Evolutionary conservation across 164 flowering plant species (phyloP).

Genomic region (Santalum album): DNA sequence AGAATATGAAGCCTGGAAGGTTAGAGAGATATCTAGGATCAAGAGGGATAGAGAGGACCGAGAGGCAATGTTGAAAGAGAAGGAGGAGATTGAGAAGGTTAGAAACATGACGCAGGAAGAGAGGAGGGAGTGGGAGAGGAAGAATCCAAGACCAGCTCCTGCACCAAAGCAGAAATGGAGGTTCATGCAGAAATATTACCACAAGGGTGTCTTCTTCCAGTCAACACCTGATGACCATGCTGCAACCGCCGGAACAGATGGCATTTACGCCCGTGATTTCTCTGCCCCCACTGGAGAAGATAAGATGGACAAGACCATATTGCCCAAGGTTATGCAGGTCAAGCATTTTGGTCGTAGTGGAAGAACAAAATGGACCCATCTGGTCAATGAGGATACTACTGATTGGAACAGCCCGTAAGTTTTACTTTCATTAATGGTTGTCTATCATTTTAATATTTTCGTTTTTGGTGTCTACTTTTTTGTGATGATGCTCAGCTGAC

Average conservation of each 20-base stretch:
- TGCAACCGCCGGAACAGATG: conserved; percentile 44
- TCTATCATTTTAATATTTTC: background rate
- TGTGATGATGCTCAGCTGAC: background rate
- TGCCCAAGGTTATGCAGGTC: conserved; percentile 95
- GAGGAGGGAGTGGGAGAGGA: conserved; percentile 89
- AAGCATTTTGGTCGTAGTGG: conserved; percentile 98
- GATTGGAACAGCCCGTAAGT: conserved; percentile 93
- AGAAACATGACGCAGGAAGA: conserved; percentile 93
- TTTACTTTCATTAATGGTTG: no score
- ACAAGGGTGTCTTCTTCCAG: conserved; percentile 95
- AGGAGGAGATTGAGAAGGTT: conserved; percentile 83
- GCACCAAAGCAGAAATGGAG: conserved; percentile 72
- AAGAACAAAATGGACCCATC: conserved; percentile 94
- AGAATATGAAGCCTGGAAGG: conserved; percentile 90
- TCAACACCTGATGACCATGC: conserved; percentile 41
- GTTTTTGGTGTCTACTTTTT: background rate
- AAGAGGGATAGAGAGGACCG: conserved; percentile 83
- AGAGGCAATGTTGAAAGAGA: conserved; percentile 75
- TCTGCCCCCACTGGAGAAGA: conserved; percentile 93
- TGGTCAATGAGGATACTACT: conserved; percentile 93
- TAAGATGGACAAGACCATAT: conserved; percentile 71
- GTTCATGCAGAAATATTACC: conserved; percentile 95
- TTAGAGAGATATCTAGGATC: conserved; percentile 80
- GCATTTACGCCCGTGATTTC: conserved; percentile 61
- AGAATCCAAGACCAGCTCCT: conserved; percentile 61